Base-by-base conservation (phyloP, 768 basidiomycete genomes). In the Epithele typhae region DNA sequence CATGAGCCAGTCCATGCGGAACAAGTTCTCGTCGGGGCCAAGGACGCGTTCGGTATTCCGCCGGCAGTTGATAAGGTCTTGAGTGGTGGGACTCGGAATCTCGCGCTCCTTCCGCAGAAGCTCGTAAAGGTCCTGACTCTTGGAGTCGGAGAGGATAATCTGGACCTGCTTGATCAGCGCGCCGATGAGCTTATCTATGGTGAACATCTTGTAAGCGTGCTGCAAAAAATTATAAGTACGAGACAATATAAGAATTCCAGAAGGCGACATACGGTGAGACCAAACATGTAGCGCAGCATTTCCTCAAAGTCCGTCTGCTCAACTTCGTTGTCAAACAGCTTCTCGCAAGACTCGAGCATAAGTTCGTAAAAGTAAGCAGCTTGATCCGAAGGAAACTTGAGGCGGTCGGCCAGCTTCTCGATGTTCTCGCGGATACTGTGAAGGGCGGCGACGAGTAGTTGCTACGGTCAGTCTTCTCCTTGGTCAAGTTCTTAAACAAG, bases 241-340 rank as follows among this genome's bases (percentile, higher is more conserved):
- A 7, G 8, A 30, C 8, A 7, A 30, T 14, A 7, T 30, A 7
- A 7, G 27, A 30, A 7, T 30, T 30, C 27, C 25, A 14, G 8
- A 19, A 15, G 14, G 42, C 23, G 17, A 18, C 9, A 15, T 15
- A 14, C 8, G 11, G 37, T 80, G 36, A 82, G 75, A n/a, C 90
- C 88, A 64, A 92, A 94, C 74, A 92, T 83, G 45, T 75, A 76
- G 35, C 95, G 75, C 72, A 95, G 78, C 56, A 87, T 87, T 55
- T 99, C 96, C 66, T 98, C 95, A 61, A 94, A 98, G 4, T 73
- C 76, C 35, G 73, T 69, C 53, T 85, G 85, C 57, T 99, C 96
- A 19, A 98, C 73, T 62, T 96, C 91, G 53, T 87, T 88, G 59
- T 94, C 94, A 54, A 97, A 96, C 37, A 98, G 64, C 49, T 83